Evolutionary conservation across 2,329 filamentous ascomycete species (phyloP).

Genomic region (Polytolypa hystricis): DNA sequence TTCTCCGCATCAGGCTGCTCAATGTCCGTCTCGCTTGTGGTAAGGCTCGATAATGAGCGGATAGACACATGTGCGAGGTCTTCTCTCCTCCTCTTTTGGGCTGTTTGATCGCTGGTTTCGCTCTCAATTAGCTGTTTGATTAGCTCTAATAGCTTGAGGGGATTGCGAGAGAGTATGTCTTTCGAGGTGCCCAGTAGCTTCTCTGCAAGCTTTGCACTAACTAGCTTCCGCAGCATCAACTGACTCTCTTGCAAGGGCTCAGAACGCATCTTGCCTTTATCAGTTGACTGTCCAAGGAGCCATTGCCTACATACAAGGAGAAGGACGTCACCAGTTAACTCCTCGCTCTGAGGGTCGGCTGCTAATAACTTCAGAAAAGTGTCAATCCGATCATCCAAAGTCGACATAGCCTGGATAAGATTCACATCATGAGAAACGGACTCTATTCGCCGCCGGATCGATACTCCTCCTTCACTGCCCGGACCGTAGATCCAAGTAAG

Average conservation of each 20-base stretch:
- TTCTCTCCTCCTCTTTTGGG: conserved; percentile 1
- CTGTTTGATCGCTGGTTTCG: conserved; percentile 15
- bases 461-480: conserved; percentile 15
- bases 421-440: conserved; percentile 14
- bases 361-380: conserved; percentile 26
- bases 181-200: conserved; percentile 32
- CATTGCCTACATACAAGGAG: conserved; percentile 31
- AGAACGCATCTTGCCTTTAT: background rate
- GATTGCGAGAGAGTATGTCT: conserved; percentile 30
- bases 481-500: conserved; percentile 26
- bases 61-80: conserved; percentile 20
- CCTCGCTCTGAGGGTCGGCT: conserved; percentile 30
- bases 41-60: conserved; percentile 27
- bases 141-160: conserved; percentile 30
- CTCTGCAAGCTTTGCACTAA: conserved; percentile 32
- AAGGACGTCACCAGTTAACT: conserved; percentile 31
- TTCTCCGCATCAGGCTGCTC: conserved; percentile 15
- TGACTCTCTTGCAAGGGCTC: conserved; percentile 10
- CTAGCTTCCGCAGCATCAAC: conserved; percentile 24
- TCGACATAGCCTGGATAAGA: conserved; percentile 24
- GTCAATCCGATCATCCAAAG: conserved; percentile 26
- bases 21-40: conserved; percentile 10
- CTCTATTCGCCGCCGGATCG: conserved; percentile 18
- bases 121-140: conserved; percentile 32
- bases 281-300: conserved; percentile 22